These are phyloP conservation scores for Suillus subaureus DNA, from an alignment of 768 basidiomycete genomes.

Conservation along the genomic window DNA sequence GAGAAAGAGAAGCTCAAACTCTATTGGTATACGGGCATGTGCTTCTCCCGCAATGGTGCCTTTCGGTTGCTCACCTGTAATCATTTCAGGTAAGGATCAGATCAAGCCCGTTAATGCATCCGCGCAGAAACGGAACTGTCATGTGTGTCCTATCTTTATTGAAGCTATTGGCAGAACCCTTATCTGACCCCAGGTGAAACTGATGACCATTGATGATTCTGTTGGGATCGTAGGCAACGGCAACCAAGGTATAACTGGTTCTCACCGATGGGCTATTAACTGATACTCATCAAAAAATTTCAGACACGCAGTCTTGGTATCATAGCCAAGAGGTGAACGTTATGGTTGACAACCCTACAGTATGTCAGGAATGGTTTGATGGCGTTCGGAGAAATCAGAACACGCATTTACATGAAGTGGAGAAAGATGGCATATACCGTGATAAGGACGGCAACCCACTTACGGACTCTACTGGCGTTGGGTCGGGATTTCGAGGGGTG, in stretches of 20 bases:
- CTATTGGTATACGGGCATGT: constrained; percentile 54
- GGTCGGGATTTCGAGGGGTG: constrained; percentile 39
- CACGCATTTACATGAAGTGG: constrained; percentile 48
- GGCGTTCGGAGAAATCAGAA: constrained; percentile 56
- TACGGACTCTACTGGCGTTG: constrained; percentile 40
- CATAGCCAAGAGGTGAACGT: constrained; percentile 74
- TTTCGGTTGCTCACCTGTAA: neutral
- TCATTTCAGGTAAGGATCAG: constrained; percentile 56
- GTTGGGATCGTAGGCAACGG: constrained; percentile 72
- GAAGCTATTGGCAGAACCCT: neutral
- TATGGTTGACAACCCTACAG: constrained; percentile 56
- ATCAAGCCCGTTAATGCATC: constrained; percentile 65
- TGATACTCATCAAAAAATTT: constrained; percentile 6
- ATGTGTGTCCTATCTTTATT: constrained; percentile 37
- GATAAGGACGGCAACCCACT: constrained; percentile 46
- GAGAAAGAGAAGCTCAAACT: constrained; percentile 50
- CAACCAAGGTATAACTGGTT: constrained; percentile 51
- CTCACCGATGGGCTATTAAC: neutral
- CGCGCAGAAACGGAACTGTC: constrained; percentile 70
- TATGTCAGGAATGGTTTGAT: constrained; percentile 59
- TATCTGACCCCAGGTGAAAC: constrained; percentile 46
- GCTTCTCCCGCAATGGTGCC: constrained; percentile 5
- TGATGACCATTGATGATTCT: constrained; percentile 66
- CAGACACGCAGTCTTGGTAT: constrained; percentile 70
- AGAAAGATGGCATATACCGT: constrained; percentile 59